phyloP scores from a whole-genome alignment of 306 rosid genomes.

The Calophaca sinica region DNA sequence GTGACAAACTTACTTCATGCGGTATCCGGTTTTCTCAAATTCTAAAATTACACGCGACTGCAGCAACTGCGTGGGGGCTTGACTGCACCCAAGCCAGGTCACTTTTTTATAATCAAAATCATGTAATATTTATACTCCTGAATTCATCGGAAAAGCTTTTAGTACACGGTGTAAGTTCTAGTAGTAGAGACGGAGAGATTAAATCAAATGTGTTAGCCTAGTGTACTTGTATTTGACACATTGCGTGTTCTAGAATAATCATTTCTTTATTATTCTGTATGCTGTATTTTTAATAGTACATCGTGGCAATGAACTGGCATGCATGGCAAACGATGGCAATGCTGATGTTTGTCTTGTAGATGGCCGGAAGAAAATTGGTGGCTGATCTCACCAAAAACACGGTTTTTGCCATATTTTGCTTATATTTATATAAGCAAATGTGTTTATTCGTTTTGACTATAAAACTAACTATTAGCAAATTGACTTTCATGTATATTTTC shows the following conservation, averaged over 20 bases:
- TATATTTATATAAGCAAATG: conserved; percentile 37
- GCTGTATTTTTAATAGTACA: background rate
- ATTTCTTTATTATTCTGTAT: conserved; percentile 1
- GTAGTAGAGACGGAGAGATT: too few relatives aligned
- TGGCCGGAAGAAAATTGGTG: conserved; percentile 49
- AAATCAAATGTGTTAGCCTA: too few relatives aligned
- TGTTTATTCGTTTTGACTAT: conserved; percentile 44
- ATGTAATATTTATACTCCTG: too few relatives aligned
- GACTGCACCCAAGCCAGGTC: too few relatives aligned
- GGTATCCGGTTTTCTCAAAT: too few relatives aligned
- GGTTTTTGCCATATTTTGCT: conserved; percentile 55
- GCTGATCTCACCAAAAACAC: conserved; percentile 71
- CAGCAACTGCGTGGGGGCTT: too few relatives aligned
- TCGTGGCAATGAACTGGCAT: conserved; percentile 52
- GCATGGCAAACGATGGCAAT: conserved; percentile 39
- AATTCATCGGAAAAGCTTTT: too few relatives aligned
- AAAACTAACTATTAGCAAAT: conserved; percentile 11
- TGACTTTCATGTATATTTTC: conserved; percentile 35
- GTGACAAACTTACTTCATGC: too few relatives aligned
- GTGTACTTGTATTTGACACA: too few relatives aligned
- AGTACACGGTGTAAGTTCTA: too few relatives aligned
- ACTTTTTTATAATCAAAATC: too few relatives aligned
- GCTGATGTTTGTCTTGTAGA: conserved; percentile 36
- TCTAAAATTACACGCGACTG: too few relatives aligned
- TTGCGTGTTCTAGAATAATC: background rate